Evolutionary conservation across 495 filamentous ascomycete genomes (phyloP), one percentile per base, ranked within the genome.

Genomic region (Neurospora discreta): DNA sequence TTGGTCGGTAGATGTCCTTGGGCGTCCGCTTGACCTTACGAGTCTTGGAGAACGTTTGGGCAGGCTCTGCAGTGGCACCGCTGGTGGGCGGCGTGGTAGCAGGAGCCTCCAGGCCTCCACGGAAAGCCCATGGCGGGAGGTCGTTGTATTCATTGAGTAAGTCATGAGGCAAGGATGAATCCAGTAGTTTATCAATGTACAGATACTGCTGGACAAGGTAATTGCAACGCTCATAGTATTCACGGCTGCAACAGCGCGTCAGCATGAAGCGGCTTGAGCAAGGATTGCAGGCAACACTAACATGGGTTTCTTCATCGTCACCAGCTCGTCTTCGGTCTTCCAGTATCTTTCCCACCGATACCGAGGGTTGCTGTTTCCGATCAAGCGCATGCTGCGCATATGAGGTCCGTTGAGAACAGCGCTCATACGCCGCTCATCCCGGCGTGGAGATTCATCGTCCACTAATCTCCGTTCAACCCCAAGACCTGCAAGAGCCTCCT

Each of bases 111-210:
- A 89, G 75, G 39, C 78, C 78, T 65, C 26, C 26, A 42, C 74
- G 72, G 74, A 81, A 81, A 68, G 77, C 81, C 20, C 79, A 83
- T 9, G 76, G 78, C 38, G 82, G 76, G 71, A 87, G 81, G 65
- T 88, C 77, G 70, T 87, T 87, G 80, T 98, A 98, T 75, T 97
- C 94, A 75, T 95, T 92, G 69, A 98, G 88, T 18, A 98, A 83
- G 76, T 91, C 88, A 73, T 93, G 93, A 1, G 94, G 93, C 7
- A 97, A 83, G 8, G 93, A 94, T 15, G 93, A 96, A 80, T 96
- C 93, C 41, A 98, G 86, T 23, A 98, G 82, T n/a, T 91, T 87
- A 80, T 98, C 94, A 74, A 97, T 96, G 76, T 95, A 97, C 68
- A 93, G 85, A 78, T 97, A 98, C 75, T 93, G 91, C 71, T 93